Evolutionary conservation across 1,284 basidiomycete genomes (phyloP).

Genomic region (Rhodotorula sp.): DNA sequence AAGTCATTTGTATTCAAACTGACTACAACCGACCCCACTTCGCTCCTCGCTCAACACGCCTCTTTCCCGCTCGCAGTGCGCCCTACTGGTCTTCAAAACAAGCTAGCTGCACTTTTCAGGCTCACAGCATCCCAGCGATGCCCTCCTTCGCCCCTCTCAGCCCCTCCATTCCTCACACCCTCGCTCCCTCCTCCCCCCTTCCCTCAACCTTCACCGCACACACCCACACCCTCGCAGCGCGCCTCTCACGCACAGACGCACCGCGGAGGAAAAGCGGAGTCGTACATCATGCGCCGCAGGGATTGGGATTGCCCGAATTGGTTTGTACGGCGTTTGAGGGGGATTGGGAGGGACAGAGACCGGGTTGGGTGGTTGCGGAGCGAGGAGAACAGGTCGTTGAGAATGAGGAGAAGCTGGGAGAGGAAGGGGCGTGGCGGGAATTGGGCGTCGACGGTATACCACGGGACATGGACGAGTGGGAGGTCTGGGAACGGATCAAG

Average conservation of each 20-base stretch:
- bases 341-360: background rate
- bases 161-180: background rate
- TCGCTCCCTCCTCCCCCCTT: background rate
- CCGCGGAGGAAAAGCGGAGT: background rate
- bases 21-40: too few species aligned
- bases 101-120: too few species aligned
- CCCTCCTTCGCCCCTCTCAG: background rate
- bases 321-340: background rate
- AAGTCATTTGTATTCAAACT: too few species aligned
- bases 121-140: too few species aligned
- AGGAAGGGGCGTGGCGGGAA: background rate
- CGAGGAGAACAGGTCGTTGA: background rate
- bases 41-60: too few species aligned
- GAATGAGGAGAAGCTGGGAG: background rate
- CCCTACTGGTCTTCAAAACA: too few species aligned
- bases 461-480: background rate
- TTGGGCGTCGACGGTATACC: slow-evolving; percentile 1
- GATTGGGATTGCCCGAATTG: background rate
- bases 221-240: background rate
- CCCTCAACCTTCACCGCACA: too few species aligned
- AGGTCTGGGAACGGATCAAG: background rate
- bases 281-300: background rate
- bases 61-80: too few species aligned
- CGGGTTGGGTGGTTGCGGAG: background rate
- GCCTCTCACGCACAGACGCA: background rate